phyloP scores from a whole-genome alignment of 2,329 filamentous ascomycete genomes.

The Alternaria ventricosa region DNA sequence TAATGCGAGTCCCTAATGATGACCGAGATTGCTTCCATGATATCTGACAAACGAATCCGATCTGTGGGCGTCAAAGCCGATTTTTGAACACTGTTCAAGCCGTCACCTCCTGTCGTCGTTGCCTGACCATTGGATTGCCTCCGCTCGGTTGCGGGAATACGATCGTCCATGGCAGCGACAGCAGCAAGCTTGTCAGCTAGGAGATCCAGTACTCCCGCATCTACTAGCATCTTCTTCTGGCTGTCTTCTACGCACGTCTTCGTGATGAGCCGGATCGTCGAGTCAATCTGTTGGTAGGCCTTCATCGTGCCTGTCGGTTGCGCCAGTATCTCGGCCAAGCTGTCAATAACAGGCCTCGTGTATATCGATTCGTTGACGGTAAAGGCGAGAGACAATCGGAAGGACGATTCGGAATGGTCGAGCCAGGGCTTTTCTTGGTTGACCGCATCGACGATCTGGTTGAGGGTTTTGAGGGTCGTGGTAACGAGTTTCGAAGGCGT shows the following conservation, averaged over 20 bases:
- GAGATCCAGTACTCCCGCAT: conserved; percentile 76
- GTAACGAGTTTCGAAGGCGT: conserved; percentile 72
- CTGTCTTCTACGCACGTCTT: conserved; percentile 71
- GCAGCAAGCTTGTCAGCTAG: conserved; percentile 72
- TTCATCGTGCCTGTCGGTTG: conserved; percentile 61
- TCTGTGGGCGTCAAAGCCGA: neutral
- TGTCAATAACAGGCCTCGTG: conserved; percentile 64
- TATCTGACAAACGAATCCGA: conserved; percentile 61
- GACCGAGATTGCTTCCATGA: conserved; percentile 77
- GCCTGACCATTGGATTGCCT: conserved; percentile 24
- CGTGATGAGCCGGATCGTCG: conserved; percentile 65
- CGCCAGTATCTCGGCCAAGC: conserved; percentile 70
- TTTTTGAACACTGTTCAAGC: neutral
- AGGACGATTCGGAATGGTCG: conserved; percentile 55
- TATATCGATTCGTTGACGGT: conserved; percentile 62
- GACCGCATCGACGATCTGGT: conserved; percentile 72
- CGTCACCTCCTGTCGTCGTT: neutral
- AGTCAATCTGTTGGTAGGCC: conserved; percentile 66
- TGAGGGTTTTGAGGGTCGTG: conserved; percentile 76
- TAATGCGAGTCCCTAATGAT: conserved; percentile 82
- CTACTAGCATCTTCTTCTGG: conserved; percentile 75
- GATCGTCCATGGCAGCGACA: conserved; percentile 38
- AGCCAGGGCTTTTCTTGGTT: conserved; percentile 61
- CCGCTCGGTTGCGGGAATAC: conserved; percentile 22
- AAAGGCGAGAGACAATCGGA: conserved; percentile 62